Evolutionary conservation across 2,329 filamentous ascomycete genomes (phyloP), one percentile per base, ranked within the genome.

Genomic region (Cladosporium phlei): DNA sequence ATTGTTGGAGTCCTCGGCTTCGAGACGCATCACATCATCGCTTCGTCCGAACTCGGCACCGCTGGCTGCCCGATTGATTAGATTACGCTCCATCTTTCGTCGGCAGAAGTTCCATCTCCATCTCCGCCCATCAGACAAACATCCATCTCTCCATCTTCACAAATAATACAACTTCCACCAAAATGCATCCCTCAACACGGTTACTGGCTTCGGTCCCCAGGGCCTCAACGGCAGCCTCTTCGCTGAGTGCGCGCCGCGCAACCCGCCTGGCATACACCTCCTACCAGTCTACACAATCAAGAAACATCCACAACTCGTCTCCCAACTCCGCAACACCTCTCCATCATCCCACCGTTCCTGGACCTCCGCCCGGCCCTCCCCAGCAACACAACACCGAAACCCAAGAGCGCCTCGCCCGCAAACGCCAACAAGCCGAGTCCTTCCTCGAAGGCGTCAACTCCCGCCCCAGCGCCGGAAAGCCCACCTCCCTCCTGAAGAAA

Each of bases 351-450:
- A 80, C 76, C 9, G 73, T 79, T 9, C 70, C 78, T 38, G 79
- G 79, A 3, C 79, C 79, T 43, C 80, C 80, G 28, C 80, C 80
- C 3, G 72, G 72, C 54, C 71, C 77, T 16, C 80, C 80, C 12
- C 66, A 70, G 38, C 71, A 76, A 4, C 57, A 69, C 3, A 62
- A 71, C 6, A 67, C 73, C 12, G 70, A 72, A 47, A 70, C 75
- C 22, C 65, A 70, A 43, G 71, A 73, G 29, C 64, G 70, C 14
- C 59, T 77, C 12, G 70, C 70, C 24, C 62, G 73, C 44, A 74
- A 75, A 55, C 65, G 67, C 50, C 68, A 72, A 52, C 75, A 79
- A 59, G 71, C 71, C 3, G 72, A 76, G 50, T 58, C 71, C 25
- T 61, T 78, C 49, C 61, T 69, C 50, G 62, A 70, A 58, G 70